Evolutionary conservation across 2,329 filamentous ascomycete genomes (phyloP).

Genomic region (Sarocladium brachiariae): DNA sequence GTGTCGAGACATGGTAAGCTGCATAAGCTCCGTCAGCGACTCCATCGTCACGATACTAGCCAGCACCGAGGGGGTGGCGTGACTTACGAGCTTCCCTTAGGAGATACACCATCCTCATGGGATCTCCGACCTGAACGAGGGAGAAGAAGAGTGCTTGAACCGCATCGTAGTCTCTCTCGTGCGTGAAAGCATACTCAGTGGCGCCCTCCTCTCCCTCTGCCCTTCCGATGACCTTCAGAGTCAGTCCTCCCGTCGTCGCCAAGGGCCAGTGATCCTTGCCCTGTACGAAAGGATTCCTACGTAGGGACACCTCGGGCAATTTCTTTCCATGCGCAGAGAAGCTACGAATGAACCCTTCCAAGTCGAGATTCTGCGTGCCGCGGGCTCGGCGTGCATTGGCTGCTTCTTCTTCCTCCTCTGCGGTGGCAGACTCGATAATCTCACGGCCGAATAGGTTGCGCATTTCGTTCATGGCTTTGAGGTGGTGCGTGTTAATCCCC

Average conservation of each 20-base stretch:
- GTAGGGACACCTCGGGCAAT: conserved; percentile 63
- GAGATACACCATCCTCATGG: conserved; percentile 71
- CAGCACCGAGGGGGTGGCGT: neutral
- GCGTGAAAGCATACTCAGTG: conserved; percentile 67
- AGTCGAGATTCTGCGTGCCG: conserved; percentile 44
- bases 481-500: conserved; percentile 55
- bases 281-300: conserved; percentile 77
- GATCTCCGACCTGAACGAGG: conserved; percentile 77
- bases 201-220: conserved; percentile 32
- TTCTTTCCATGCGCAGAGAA: conserved; percentile 47
- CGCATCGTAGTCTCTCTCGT: conserved; percentile 66
- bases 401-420: conserved; percentile 39
- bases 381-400: conserved; percentile 25
- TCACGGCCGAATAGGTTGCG: conserved; percentile 51
- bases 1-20: conserved; percentile 85
- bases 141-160: conserved; percentile 71
- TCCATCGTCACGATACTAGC: neutral
- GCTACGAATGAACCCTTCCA: conserved; percentile 47
- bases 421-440: conserved; percentile 47
- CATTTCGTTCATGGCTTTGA: conserved; percentile 92
- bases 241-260: conserved; percentile 70
- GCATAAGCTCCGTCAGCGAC: neutral
- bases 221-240: conserved; percentile 59
- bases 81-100: conserved; percentile 39
- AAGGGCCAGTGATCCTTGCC: conserved; percentile 84